Conservation (phyloP, 2,329 filamentous ascomycete genomes). For the Neospermospora avenae region DNA sequence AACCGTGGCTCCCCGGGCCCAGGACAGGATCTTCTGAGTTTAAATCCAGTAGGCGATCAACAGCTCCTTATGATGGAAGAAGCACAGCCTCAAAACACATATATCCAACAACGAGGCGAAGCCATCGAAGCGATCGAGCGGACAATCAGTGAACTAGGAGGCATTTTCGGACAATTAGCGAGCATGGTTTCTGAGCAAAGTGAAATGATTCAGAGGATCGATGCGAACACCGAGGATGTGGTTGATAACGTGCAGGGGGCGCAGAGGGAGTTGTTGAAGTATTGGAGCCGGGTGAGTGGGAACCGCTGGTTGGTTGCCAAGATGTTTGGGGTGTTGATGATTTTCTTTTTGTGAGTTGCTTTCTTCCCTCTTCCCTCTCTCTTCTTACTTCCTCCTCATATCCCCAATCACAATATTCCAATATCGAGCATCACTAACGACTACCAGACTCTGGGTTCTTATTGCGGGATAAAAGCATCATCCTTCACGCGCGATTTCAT, state of each 20-base stretch:
- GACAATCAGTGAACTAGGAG: conserved; percentile 87
- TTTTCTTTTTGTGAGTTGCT: conserved; percentile 70
- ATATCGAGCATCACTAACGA: background rate
- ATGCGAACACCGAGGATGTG: conserved; percentile 95
- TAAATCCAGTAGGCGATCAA: conserved; percentile 83
- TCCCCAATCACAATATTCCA: background rate
- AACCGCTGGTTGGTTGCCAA: conserved; percentile 94
- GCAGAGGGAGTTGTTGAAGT: conserved; percentile 91
- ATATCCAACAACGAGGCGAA: conserved; percentile 90
- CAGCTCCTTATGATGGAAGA: conserved; percentile 93
- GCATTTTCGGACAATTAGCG: conserved; percentile 91
- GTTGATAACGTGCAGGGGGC: conserved; percentile 98
- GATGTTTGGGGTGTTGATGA: conserved; percentile 90
- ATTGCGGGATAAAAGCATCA: conserved; percentile 25
- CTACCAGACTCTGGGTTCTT: conserved; percentile 32
- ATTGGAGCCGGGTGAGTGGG: conserved; percentile 90
- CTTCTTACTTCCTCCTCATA: background rate
- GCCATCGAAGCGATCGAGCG: conserved; percentile 96
- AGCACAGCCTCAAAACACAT: conserved; percentile 78
- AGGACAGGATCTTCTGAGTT: conserved; percentile 68
- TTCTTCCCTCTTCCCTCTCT: background rate
- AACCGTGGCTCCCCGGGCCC: conserved; percentile 63
- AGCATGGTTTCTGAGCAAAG: conserved; percentile 97
- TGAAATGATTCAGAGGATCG: conserved; percentile 96
- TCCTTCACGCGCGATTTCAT: background rate